These are phyloP conservation scores for Pythium coloratum DNA, from an alignment of 352 stramenopile genomes.

Conservation along the genomic window DNA sequence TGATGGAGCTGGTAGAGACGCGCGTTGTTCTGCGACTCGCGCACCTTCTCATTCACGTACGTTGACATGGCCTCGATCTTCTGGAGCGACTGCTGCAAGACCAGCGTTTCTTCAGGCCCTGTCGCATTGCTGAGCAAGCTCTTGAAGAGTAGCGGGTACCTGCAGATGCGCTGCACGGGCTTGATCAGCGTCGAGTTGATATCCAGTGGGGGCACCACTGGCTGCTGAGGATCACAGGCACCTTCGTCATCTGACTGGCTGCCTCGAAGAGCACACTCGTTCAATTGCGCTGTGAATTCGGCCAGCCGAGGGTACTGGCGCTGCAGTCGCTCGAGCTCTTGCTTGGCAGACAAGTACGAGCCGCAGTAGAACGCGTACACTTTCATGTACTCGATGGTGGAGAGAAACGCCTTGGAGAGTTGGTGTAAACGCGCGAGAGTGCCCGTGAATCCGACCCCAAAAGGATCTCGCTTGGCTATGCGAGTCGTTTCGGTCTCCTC, in stretches of 20 bases:
- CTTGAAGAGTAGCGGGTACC: constrained; percentile 61
- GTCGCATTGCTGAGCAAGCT: constrained; percentile 42
- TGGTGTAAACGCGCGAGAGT: constrained; percentile 22
- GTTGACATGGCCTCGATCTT: constrained; percentile 51
- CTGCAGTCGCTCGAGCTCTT: constrained; percentile 47
- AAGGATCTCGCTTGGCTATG: constrained; percentile 7
- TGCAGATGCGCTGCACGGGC: constrained; percentile 68
- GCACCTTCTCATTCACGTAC: constrained; percentile 66
- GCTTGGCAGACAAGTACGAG: constrained; percentile 45
- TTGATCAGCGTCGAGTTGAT: constrained; percentile 70
- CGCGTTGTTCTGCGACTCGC: constrained; percentile 60
- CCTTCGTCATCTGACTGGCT: constrained; percentile 11
- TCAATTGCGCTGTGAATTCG: constrained; percentile 32
- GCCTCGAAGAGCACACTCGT: constrained; percentile 19
- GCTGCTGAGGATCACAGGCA: not conserved
- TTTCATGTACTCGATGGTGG: constrained; percentile 66
- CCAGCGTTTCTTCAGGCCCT: constrained; percentile 29
- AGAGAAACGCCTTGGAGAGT: constrained; percentile 36
- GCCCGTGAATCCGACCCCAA: constrained; percentile 23
- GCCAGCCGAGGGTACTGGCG: constrained; percentile 25
- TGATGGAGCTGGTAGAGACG: constrained; percentile 44
- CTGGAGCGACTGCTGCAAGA: constrained; percentile 40
- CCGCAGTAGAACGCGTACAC: constrained; percentile 68
- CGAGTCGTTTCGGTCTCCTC: no score
- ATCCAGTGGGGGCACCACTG: constrained; percentile 29